Evolutionary conservation across 148 eudicot species (phyloP), one percentile per base, ranked within the genome.

Genomic region (Camellia granthamiana): DNA sequence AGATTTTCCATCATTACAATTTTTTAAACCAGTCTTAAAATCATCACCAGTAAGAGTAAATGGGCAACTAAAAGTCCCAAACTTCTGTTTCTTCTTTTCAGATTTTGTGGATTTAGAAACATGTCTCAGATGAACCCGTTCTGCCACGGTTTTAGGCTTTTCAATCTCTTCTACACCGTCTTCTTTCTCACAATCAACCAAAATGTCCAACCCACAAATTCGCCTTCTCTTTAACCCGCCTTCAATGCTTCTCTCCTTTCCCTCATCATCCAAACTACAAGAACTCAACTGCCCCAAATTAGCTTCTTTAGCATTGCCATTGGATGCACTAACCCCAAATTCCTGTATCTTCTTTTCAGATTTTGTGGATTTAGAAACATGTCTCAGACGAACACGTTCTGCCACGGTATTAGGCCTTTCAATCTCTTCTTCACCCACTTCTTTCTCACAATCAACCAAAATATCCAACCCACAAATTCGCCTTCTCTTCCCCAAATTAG

Each of bases 31-130:
- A 19, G 30, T 58, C 8, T 38, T 46, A 6, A 44, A 38, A 56
- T 81, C 79, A 66, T 74, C 75, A 69, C 68, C 79, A 6, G 43
- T 59, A 56, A 81, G 54, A 16, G 76, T 60, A 47, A 69, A 38
- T 4, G 84, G 84, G 63, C 55, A 10, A 38, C 74, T 49, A 60
- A 54, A 59, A 18, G 76, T 67, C 67, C 74, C 81, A 16, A 68
- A 9, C 69, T 59, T 42, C 65, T 42, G 8, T 7, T 75, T 69
- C 30, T 69, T 52, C 38, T 62, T 69, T 75, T 64, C 21, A 42
- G 82, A 12, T 66, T 65, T 38, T 16, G 46, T n/a, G 6, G 80
- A 13, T 60, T 47, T 43, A 11, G 69, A 67, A 76, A 15, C 3
- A 3, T 19, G 18, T 61, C 82, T 9, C 67, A 30, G 60, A 41